Evolutionary conservation across 1,284 basidiomycete genomes (phyloP).

Genomic region (Hymenochaete sp.): DNA sequence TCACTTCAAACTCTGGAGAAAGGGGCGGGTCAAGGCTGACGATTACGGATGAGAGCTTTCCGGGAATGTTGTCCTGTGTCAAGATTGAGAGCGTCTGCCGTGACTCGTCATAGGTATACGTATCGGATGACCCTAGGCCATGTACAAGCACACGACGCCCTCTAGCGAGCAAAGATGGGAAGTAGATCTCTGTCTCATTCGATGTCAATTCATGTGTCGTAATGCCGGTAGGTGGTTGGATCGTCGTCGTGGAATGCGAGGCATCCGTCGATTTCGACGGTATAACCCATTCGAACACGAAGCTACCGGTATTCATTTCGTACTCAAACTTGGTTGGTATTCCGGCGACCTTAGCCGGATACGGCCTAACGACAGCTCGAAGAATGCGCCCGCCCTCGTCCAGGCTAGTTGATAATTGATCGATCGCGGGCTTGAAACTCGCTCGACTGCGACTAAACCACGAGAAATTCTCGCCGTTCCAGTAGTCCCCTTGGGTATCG

Average conservation of each 20-base stretch:
- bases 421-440: conserved; percentile 26
- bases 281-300: conserved; percentile 54
- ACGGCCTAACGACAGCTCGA: conserved; percentile 68
- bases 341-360: conserved; percentile 71
- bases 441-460: conserved; percentile 73
- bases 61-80: conserved; percentile 35
- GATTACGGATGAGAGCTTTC: conserved; percentile 37
- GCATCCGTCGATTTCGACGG: conserved; percentile 21
- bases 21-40: conserved; percentile 51
- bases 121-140: conserved; percentile 42
- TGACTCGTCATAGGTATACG: conserved; percentile 44
- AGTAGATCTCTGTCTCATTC: conserved; percentile 71
- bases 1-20: conserved; percentile 42
- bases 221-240: conserved; percentile 6
- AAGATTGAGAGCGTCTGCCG: conserved; percentile 64
- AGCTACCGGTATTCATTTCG: conserved; percentile 59
- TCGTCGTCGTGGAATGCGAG: conserved; percentile 11
- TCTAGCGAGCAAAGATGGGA: conserved; percentile 55
- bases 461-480: conserved; percentile 96
- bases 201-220: conserved; percentile 29
- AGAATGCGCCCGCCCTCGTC: conserved; percentile 80
- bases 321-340: conserved; percentile 60
- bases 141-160: conserved; percentile 49
- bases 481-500: conserved; percentile 75
- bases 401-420: conserved; percentile 52